phyloP scores from a whole-genome alignment of 164 flowering plant species.

The Vitis labrusca region DNA sequence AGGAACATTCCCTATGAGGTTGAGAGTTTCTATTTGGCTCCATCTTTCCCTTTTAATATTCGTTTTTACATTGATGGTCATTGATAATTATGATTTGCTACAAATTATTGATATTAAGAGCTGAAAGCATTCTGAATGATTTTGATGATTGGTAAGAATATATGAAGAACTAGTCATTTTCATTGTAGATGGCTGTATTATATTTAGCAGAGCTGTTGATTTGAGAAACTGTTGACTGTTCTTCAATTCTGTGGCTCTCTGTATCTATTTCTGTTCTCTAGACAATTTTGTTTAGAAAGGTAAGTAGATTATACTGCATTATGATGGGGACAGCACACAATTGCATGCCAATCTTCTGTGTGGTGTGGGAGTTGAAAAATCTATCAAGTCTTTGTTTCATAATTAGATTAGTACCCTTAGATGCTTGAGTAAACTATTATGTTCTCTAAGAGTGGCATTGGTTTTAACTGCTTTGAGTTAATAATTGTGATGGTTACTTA shows the following conservation, averaged over 20 bases:
- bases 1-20: conserved; percentile 14
- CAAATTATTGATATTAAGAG: neutral
- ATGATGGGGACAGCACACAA: too few species aligned
- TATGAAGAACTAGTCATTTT: neutral
- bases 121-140: neutral
- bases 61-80: neutral
- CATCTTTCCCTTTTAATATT: neutral
- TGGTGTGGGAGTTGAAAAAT: too few species aligned
- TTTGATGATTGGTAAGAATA: conserved; percentile 2
- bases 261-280: neutral
- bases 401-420: too few species aligned
- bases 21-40: conserved; percentile 5
- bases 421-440: too few species aligned
- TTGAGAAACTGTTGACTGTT: neutral
- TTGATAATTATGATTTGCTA: neutral
- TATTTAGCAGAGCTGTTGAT: neutral
- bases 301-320: too few species aligned
- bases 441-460: too few species aligned
- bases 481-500: too few species aligned
- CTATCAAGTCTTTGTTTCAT: too few species aligned
- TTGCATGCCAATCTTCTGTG: too few species aligned
- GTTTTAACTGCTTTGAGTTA: too few species aligned
- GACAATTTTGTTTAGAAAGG: neutral
- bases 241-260: neutral
- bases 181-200: neutral